Conservation (phyloP, 2,329 filamentous ascomycete species). For the Chaetomium olivaceum region DNA sequence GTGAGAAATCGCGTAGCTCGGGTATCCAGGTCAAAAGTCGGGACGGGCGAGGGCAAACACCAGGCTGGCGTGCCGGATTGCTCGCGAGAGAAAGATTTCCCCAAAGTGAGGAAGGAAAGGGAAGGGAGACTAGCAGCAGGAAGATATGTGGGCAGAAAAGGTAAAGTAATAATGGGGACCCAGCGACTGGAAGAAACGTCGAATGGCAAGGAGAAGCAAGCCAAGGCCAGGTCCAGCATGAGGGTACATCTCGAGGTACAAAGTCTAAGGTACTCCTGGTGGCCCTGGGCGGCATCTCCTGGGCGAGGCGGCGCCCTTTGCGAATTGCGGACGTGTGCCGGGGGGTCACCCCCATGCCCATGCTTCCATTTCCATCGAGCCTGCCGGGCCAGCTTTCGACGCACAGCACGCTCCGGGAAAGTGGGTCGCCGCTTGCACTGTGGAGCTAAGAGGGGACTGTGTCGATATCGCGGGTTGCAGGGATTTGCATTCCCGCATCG, state of each 20-base stretch:
- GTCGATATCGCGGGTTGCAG: conserved; percentile 31
- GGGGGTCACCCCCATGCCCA: background rate
- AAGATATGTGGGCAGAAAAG: conserved; percentile 32
- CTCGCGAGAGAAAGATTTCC: conserved; percentile 13
- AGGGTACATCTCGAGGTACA: conserved; percentile 14
- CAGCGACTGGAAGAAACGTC: conserved; percentile 34
- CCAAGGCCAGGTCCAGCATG: conserved; percentile 8
- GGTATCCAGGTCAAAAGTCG: background rate
- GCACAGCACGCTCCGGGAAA: conserved; percentile 21
- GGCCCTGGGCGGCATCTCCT: conserved; percentile 13
- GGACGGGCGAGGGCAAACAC: conserved; percentile 19
- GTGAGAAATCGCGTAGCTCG: conserved; percentile 10
- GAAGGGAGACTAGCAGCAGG: conserved; percentile 20
- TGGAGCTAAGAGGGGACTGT: conserved; percentile 26
- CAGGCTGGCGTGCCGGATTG: conserved; percentile 14
- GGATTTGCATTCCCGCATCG: conserved; percentile 32
- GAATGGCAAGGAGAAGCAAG: conserved; percentile 30
- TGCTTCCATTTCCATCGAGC: conserved; percentile 14
- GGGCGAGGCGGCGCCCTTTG: conserved; percentile 26
- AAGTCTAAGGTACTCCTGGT: conserved; percentile 15
- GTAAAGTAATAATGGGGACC: conserved; percentile 35
- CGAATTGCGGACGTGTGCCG: conserved; percentile 11
- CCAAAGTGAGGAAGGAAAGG: conserved; percentile 24
- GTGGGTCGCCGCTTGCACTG: conserved; percentile 26
- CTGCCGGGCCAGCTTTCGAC: background rate